Conservation (phyloP, 192 early-diverging fungal species). For the Coemansia sp. region DNA sequence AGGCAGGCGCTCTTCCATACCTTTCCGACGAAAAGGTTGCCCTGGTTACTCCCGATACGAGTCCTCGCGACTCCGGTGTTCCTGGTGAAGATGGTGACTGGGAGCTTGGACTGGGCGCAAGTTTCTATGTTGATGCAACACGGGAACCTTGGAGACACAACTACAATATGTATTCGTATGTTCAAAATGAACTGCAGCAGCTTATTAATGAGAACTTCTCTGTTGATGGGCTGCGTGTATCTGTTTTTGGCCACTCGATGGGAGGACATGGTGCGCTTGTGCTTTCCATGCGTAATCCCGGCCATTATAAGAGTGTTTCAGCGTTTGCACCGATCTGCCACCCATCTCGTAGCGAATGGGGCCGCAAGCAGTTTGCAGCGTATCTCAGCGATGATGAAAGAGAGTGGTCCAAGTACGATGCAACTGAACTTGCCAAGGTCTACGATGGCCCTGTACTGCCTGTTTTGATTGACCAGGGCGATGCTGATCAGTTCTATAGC, state of each 20-base stretch:
- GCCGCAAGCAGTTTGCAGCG: constrained; percentile 73
- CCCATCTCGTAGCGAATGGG: constrained; percentile 73
- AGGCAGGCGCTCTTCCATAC: constrained; percentile 69
- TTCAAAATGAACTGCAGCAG: constrained; percentile 70
- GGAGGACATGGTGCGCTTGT: constrained; percentile 91
- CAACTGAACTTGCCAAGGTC: constrained; percentile 64
- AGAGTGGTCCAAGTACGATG: constrained; percentile 73
- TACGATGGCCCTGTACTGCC: constrained; percentile 45
- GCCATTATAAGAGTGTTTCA: constrained; percentile 70
- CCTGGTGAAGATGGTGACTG: constrained; percentile 70
- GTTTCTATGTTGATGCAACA: constrained; percentile 79
- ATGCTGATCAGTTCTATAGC: constrained; percentile 67
- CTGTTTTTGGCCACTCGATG: constrained; percentile 75
- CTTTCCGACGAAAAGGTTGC: constrained; percentile 72
- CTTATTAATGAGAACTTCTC: constrained; percentile 60
- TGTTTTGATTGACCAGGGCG: constrained; percentile 66
- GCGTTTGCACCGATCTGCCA: constrained; percentile 86
- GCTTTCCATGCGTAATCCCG: constrained; percentile 71
- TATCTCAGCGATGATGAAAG: constrained; percentile 67
- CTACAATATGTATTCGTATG: constrained; percentile 86
- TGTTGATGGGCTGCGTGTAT: constrained; percentile 63
- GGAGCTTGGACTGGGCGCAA: constrained; percentile 55
- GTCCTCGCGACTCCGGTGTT: constrained; percentile 70
- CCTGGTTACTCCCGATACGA: constrained; percentile 84
- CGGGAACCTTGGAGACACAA: constrained; percentile 68